These are phyloP conservation scores for Arthrobotrys musiformis DNA, from an alignment of 2,329 filamentous ascomycete species.

Conservation along the genomic window DNA sequence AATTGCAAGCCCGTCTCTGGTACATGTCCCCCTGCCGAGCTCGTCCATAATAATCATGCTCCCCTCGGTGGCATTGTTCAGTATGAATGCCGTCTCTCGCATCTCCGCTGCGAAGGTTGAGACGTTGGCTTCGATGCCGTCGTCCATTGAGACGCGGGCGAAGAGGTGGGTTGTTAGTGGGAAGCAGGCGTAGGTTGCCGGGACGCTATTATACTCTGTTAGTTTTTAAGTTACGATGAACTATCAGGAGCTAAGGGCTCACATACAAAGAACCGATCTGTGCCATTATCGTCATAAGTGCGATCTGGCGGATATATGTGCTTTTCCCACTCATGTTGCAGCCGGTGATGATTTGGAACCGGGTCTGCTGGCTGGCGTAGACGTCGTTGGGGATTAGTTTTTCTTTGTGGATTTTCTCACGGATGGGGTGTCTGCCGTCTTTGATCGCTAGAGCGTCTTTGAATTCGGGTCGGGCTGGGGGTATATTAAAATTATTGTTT, in stretches of 20 bases:
- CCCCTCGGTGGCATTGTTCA: slow-evolving; percentile 79
- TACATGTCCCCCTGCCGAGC: slow-evolving; percentile 88
- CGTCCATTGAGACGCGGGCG: slow-evolving; percentile 84
- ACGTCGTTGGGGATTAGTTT: slow-evolving; percentile 89
- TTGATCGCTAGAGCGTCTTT: slow-evolving; percentile 77
- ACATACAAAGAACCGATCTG: slow-evolving; percentile 70
- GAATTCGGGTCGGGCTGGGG: slow-evolving; percentile 71
- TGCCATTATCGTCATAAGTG: slow-evolving; percentile 89
- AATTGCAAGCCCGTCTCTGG: slow-evolving; percentile 86
- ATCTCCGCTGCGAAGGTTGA: slow-evolving; percentile 96
- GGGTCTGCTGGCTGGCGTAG: slow-evolving; percentile 80
- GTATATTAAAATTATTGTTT: neutral
- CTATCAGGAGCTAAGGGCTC: neutral
- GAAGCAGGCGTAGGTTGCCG: slow-evolving; percentile 83
- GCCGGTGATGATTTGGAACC: slow-evolving; percentile 90
- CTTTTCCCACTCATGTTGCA: slow-evolving; percentile 99
- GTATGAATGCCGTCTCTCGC: slow-evolving; percentile 93
- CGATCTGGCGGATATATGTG: slow-evolving; percentile 88
- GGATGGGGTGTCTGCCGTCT: slow-evolving; percentile 79
- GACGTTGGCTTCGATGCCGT: slow-evolving; percentile 87
- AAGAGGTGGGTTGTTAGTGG: slow-evolving; percentile 85
- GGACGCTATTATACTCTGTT: slow-evolving; percentile 71
- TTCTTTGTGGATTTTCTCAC: slow-evolving; percentile 75
- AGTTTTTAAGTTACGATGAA: neutral
- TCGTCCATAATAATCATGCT: slow-evolving; percentile 91